phyloP scores from a whole-genome alignment of 371 early-diverging fungal species.

The Blakeslea trispora region DNA sequence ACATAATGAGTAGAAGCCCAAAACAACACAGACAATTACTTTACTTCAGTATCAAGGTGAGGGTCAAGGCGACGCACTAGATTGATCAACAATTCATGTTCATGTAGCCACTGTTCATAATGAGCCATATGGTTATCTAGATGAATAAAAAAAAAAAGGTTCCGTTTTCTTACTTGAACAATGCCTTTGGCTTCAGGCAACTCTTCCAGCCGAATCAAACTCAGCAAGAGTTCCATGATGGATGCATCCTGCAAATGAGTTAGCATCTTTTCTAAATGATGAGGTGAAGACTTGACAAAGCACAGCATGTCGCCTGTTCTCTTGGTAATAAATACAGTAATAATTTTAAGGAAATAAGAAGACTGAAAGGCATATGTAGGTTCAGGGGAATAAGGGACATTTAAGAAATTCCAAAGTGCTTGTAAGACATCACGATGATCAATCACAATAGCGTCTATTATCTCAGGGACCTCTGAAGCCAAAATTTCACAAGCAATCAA shows the following conservation, averaged over 20 bases:
- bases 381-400: slow-evolving; percentile 62
- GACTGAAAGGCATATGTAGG: slow-evolving; percentile 76
- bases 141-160: too few species aligned
- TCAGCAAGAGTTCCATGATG: slow-evolving; percentile 89
- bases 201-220: slow-evolving; percentile 90
- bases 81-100: slow-evolving; percentile 72
- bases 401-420: slow-evolving; percentile 82
- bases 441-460: slow-evolving; percentile 71
- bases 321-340: slow-evolving; percentile 80
- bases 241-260: slow-evolving; percentile 83
- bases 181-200: slow-evolving; percentile 80
- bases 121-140: too few species aligned
- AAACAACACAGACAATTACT: too few species aligned
- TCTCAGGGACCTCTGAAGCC: slow-evolving; percentile 81
- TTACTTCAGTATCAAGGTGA: slow-evolving; percentile 68
- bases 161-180: slow-evolving; percentile 67
- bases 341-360: slow-evolving; percentile 86
- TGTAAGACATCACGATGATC: slow-evolving; percentile 71
- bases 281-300: slow-evolving; percentile 67
- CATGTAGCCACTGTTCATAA: slow-evolving; percentile 93
- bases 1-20: neutral
- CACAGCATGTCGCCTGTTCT: slow-evolving; percentile 76
- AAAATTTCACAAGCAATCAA: slow-evolving; percentile 86
- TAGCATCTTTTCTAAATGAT: slow-evolving; percentile 62
- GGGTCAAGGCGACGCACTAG: slow-evolving; percentile 85